phyloP scores from a whole-genome alignment of 306 rosid genomes.

The Acacia crassicarpa region DNA sequence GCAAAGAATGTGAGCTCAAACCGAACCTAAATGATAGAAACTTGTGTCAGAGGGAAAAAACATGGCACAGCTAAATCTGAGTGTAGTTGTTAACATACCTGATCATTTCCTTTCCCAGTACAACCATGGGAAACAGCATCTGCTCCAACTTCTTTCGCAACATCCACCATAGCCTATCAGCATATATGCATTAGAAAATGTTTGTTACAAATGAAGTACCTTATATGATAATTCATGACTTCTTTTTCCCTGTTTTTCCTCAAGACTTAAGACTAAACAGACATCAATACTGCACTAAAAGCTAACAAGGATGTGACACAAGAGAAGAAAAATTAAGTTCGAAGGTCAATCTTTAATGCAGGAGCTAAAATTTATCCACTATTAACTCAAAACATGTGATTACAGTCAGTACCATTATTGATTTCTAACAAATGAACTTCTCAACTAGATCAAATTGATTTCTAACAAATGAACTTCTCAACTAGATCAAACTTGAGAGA shows the following conservation, averaged over 20 bases:
- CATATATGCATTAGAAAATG: conserved; percentile 7
- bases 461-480: neutral
- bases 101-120: conserved; percentile 98
- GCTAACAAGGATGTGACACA: conserved; percentile 1
- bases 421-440: neutral
- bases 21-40: conserved; percentile 58
- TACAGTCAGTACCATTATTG: neutral
- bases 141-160: conserved; percentile 94
- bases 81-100: conserved; percentile 48
- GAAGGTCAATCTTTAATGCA: neutral
- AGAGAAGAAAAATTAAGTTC: neutral
- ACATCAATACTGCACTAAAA: neutral
- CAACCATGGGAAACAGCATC: conserved; percentile 99
- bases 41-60: conserved; percentile 28
- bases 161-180: conserved; percentile 91
- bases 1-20: conserved; percentile 97
- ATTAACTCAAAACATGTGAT: neutral
- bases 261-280: neutral
- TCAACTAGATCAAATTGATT: neutral
- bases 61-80: neutral
- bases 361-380: neutral
- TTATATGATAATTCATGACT: neutral
- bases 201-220: neutral
- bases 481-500: neutral
- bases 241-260: neutral